Base-by-base conservation (phyloP, 2,329 filamentous ascomycete species). In the Paecilomyces niveus region DNA sequence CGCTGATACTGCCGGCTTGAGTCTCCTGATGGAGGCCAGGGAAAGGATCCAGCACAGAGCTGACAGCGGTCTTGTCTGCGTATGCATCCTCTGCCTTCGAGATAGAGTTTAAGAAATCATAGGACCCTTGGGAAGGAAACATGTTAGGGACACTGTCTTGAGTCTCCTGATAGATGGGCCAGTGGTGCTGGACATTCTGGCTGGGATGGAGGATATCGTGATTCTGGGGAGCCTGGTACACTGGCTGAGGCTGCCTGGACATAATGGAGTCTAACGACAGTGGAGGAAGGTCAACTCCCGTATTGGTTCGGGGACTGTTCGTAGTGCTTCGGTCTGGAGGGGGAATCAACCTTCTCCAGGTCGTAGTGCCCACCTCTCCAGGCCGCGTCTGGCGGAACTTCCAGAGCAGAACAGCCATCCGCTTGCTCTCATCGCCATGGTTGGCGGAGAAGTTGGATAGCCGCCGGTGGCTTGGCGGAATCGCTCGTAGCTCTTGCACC, bases 341-440 rank as follows among this genome's bases (percentile, higher is more conserved):
- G 26, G 74, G 70, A 24, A 75, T 69, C 26, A 80, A 62, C 53
- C 68, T 72, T 59, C 74, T 71, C 78, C 78, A 80, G 13, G 74
- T 77, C 1, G 77, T 79, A 1, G 72, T 75, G 31, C 75, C 76
- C 24, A 72, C 72, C 58, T 76, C 70, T 6, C 68, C 69, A 15
- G 68, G 65, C 6, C 68, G 65, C n/a, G 75, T 75, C 62, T 77
- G 72, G 6, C 73, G 74, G 64, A 80, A 80, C 55, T 74, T 77
- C 78, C 78, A 80, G 18, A 78, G 68, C 13, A 80, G 59, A 52
- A 79, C 71, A 1, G 75, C 75, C 68, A 78, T 74, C 26, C 74
- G 68, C 61, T 74, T 72, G 50, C 69, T 68, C 52, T 72, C 67
- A 18, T 68, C 67, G 11, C 60, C 62, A 1, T 65, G 54, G n/a